A percentile compares a stretch with the other conserved stretches of the same genome.
phyloP scores from a whole-genome alignment of 805 yeast species.

The Cyberlindnera americana region DNA sequence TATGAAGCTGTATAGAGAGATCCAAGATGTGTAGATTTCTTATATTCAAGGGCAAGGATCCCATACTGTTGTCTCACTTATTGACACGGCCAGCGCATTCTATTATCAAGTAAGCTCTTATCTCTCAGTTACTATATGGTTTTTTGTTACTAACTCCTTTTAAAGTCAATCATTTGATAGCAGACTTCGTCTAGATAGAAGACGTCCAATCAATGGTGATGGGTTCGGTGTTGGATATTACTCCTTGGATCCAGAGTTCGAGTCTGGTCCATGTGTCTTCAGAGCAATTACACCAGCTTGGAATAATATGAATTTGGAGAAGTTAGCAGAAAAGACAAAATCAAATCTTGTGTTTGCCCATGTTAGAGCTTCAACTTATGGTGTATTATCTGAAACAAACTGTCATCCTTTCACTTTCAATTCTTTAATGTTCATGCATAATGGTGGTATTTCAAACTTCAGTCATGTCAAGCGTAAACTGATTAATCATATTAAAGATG shows the following conservation, averaged over 20 bases:
- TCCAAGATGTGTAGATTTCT: slow-evolving; percentile 83
- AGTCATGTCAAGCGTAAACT: slow-evolving; percentile 67
- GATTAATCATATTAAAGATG: slow-evolving; percentile 70
- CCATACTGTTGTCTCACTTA: slow-evolving; percentile 79
- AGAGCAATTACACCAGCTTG: slow-evolving; percentile 98
- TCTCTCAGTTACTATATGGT: slow-evolving; percentile 4
- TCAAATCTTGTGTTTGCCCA: slow-evolving; percentile 87
- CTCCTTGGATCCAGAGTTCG: slow-evolving; percentile 51
- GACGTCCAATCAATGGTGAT: slow-evolving; percentile 95
- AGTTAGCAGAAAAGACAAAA: slow-evolving; percentile 83
- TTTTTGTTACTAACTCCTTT: background rate
- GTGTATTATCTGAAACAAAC: slow-evolving; percentile 89
- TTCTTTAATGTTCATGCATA: slow-evolving; percentile 93
- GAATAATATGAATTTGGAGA: slow-evolving; percentile 89
- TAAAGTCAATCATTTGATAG: slow-evolving; percentile 88
- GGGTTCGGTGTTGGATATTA: slow-evolving; percentile 98
- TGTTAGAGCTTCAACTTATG: slow-evolving; percentile 94
- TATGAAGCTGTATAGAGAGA: background rate
- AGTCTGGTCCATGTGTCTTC: slow-evolving; percentile 83
- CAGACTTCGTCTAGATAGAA: slow-evolving; percentile 75
- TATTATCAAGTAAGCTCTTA: slow-evolving; percentile 60
- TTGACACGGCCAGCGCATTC: slow-evolving; percentile 96
- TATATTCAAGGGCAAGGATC: slow-evolving; percentile 80
- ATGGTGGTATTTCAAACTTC: slow-evolving; percentile 84
- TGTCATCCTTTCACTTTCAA: slow-evolving; percentile 95